phyloP scores from a whole-genome alignment of 176 grass and related monocot species.

The Aegilops umbellulata region DNA sequence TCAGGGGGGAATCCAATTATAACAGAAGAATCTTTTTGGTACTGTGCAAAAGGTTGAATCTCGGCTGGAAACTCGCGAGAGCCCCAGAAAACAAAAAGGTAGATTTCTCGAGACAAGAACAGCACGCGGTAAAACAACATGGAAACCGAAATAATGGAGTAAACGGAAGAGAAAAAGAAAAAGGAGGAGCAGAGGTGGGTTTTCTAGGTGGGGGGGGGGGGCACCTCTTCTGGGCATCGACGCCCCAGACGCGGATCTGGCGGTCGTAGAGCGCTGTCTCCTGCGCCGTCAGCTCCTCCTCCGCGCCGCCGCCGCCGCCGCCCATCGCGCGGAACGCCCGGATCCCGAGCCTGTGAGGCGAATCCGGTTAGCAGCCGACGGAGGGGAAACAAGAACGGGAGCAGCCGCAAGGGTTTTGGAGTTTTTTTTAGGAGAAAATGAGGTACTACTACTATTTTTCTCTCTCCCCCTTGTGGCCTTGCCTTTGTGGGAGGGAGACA shows the following conservation, averaged over 20 bases:
- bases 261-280: conserved; percentile 97
- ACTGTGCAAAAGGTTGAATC: neutral
- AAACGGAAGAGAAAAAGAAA: neutral
- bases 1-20: neutral
- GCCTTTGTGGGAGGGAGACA: neutral
- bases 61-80: neutral
- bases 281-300: conserved; percentile 77
- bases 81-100: neutral
- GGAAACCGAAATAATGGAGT: neutral
- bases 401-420: conserved; percentile 4
- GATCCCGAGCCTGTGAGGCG: conserved; percentile 35
- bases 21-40: neutral
- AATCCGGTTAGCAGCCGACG: conserved; percentile 1
- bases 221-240: conserved; percentile 97
- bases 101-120: neutral
- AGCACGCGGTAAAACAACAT: neutral
- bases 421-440: neutral
- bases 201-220: neutral
- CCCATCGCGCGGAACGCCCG: conserved; percentile 25
- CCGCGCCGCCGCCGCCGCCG: conserved; percentile 25
- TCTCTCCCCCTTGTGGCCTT: too few relatives aligned
- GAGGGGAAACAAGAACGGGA: neutral
- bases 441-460: neutral
- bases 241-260: conserved; percentile 97
- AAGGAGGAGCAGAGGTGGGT: neutral